phyloP scores from a whole-genome alignment of 2,329 filamentous ascomycete genomes.

The Sclerotinia trifoliorum region DNA sequence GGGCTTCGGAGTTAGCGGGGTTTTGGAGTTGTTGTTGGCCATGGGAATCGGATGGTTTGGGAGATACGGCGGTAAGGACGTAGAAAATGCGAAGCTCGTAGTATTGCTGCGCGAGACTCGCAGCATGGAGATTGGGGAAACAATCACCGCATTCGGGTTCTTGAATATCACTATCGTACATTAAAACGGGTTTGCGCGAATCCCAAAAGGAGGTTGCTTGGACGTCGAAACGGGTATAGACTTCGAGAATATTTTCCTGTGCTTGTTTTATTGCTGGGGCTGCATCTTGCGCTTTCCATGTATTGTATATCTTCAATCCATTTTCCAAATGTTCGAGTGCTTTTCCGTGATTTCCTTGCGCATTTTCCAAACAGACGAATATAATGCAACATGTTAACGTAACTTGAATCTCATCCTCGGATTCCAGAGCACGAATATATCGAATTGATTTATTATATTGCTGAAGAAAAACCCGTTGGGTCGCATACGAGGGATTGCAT shows the following conservation, averaged over 20 bases:
- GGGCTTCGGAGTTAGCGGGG: background rate
- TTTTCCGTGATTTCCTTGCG: conserved; percentile 25
- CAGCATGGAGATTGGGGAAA: conserved; percentile 19
- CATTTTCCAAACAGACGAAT: conserved; percentile 30
- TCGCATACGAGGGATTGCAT: background rate
- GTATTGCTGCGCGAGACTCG: conserved; percentile 23
- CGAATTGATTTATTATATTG: conserved; percentile 24
- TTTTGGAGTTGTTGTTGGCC: background rate
- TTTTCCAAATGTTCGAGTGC: conserved; percentile 26
- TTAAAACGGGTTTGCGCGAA: conserved; percentile 23
- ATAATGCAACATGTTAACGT: conserved; percentile 29
- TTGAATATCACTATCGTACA: background rate
- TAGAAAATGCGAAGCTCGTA: conserved; percentile 26
- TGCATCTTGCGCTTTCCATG: conserved; percentile 19
- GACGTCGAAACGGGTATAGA: conserved; percentile 26
- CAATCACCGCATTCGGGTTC: background rate
- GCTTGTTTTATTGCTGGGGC: conserved; percentile 13
- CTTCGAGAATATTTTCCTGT: conserved; percentile 16
- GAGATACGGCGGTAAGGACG: conserved; percentile 24
- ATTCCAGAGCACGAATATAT: conserved; percentile 15
- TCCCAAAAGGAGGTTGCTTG: conserved; percentile 28
- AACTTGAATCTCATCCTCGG: conserved; percentile 18
- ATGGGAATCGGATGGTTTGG: background rate
- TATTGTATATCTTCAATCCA: conserved; percentile 26
- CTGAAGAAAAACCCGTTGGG: background rate